Percentiles rank a stretch among this genome's conserved stretches.
Conservation (phyloP, 805 yeast species). For the Myxozyma udenii region DNA sequence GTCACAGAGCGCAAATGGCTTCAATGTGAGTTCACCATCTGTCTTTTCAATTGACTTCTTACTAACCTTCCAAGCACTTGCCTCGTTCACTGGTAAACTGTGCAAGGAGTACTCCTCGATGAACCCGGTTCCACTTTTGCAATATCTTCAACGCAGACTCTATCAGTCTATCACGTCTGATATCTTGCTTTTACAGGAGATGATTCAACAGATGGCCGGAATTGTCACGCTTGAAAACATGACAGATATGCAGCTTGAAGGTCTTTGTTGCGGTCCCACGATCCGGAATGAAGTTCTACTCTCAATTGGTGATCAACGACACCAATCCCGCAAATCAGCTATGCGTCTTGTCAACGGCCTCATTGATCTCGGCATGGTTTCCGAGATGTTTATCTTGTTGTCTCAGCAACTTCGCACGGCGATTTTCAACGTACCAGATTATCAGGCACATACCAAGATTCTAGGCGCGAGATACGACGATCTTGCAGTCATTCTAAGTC, state of each 20-base stretch:
- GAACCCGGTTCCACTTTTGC: conserved; percentile 60
- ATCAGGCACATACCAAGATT: conserved; percentile 59
- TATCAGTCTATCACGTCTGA: conserved; percentile 59
- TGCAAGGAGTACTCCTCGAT: conserved; percentile 55
- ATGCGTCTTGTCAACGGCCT: conserved; percentile 49
- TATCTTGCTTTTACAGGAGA: conserved; percentile 61
- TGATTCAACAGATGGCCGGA: conserved; percentile 74
- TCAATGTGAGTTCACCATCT: conserved; percentile 41
- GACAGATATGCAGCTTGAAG: conserved; percentile 59
- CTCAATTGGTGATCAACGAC: conserved; percentile 50
- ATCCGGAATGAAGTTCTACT: conserved; percentile 53
- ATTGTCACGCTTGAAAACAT: conserved; percentile 66
- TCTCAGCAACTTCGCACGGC: conserved; percentile 47
- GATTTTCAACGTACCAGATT: conserved; percentile 36
- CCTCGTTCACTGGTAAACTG: conserved; percentile 73
- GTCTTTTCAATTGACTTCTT: background rate
- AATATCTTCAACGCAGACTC: conserved; percentile 59
- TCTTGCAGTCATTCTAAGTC: conserved; percentile 60
- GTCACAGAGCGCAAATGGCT: conserved; percentile 80
- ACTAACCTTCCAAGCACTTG: conserved; percentile 47
- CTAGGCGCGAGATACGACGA: conserved; percentile 73
- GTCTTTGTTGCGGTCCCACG: conserved; percentile 62
- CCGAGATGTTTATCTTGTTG: conserved; percentile 66
- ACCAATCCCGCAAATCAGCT: conserved; percentile 49
- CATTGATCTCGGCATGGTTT: conserved; percentile 42